Evolutionary conservation across 1,139 yeast genomes (phyloP).

Genomic region (Sugiyamaella xylanicola): DNA sequence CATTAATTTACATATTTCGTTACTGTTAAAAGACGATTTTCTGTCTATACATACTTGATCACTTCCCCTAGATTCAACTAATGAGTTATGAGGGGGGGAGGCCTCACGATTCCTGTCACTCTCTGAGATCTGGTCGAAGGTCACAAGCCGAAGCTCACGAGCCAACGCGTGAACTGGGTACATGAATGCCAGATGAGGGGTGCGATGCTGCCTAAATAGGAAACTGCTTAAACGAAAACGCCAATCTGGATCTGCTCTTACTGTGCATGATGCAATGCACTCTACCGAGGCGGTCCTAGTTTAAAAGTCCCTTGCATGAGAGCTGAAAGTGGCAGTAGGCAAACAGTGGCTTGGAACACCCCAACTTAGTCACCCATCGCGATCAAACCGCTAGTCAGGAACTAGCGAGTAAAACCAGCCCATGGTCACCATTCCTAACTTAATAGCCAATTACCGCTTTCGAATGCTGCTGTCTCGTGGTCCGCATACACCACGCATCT

Average conservation of each 20-base stretch:
- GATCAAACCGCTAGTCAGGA: not conserved
- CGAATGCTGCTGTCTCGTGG: not conserved
- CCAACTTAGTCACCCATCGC: no score
- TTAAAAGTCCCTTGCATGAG: not conserved
- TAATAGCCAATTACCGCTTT: not conserved
- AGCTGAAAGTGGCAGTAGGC: not conserved
- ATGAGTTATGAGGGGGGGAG: not conserved
- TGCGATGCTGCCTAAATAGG: not conserved
- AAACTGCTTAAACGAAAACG: conserved; percentile 1
- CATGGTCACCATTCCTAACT: no score
- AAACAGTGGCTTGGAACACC: not conserved
- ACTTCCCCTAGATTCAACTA: not conserved
- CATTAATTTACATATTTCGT: not conserved
- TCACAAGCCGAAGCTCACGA: not conserved
- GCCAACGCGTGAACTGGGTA: not conserved
- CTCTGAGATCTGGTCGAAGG: not conserved
- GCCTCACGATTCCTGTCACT: not conserved
- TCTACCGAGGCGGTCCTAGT: conserved; percentile 5
- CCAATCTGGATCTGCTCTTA: conserved; percentile 9
- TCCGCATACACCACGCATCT: not conserved
- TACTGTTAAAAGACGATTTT: not conserved
- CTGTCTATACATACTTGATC: not conserved
- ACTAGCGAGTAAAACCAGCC: not conserved
- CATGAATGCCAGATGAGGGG: conserved; percentile 1
- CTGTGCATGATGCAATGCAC: conserved; percentile 6